phyloP scores from a whole-genome alignment of 75 land plant species.

The Cupressus sempervirens region DNA sequence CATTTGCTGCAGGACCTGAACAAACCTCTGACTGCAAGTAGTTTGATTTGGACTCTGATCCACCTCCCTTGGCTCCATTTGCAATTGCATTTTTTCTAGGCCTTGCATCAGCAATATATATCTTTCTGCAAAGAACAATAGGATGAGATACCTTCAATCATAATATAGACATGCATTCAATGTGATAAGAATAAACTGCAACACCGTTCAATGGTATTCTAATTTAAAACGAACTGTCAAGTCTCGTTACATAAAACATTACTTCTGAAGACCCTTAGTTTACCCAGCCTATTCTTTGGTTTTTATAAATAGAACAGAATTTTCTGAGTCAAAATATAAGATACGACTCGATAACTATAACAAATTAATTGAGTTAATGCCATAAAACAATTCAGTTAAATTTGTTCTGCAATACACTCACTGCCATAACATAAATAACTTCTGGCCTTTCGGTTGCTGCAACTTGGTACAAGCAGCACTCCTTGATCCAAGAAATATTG shows the following conservation, averaged over 20 bases:
- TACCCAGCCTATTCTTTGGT: background rate
- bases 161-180: background rate
- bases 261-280: background rate
- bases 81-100: conserved; percentile 97
- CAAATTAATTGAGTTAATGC: background rate
- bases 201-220: background rate
- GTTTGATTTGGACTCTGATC: conserved; percentile 94
- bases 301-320: background rate
- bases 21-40: conserved; percentile 91
- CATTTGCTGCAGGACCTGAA: background rate
- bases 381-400: background rate
- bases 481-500: background rate
- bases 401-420: background rate
- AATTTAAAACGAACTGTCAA: background rate
- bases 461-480: background rate
- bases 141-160: background rate
- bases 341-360: background rate
- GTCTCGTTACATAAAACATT: background rate
- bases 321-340: background rate
- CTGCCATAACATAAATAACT: background rate
- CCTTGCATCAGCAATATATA: conserved; percentile 97
- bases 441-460: background rate
- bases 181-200: background rate
- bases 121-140: conserved; percentile 52
- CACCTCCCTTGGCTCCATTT: conserved; percentile 99